phyloP scores from a whole-genome alignment of 2,329 filamentous ascomycete genomes.

The Cladobotryum protrusum region DNA sequence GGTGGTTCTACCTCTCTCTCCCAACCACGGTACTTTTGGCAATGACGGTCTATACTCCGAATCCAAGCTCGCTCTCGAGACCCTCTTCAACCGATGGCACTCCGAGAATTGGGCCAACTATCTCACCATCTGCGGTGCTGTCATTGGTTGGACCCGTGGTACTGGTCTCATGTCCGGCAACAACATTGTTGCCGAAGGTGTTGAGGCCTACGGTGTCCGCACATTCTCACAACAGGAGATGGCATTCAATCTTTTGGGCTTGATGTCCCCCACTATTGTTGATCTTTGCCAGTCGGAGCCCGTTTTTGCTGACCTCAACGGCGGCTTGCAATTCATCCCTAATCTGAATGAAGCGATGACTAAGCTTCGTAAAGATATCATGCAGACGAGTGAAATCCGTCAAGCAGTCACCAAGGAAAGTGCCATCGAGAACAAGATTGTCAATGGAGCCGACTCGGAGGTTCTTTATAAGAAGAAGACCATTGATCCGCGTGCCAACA shows the following conservation, averaged over 20 bases:
- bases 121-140: conserved; percentile 94
- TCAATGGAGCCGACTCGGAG: conserved; percentile 91
- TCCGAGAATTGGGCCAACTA: conserved; percentile 97
- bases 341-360: conserved; percentile 94
- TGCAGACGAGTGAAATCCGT: conserved; percentile 89
- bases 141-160: conserved; percentile 98
- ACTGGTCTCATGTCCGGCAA: conserved; percentile 97
- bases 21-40: conserved; percentile 97
- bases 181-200: conserved; percentile 94
- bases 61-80: conserved; percentile 94
- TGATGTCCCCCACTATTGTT: conserved; percentile 91
- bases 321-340: conserved; percentile 93
- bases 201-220: conserved; percentile 92
- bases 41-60: conserved; percentile 97
- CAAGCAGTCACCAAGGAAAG: conserved; percentile 93
- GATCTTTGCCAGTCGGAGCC: conserved; percentile 94
- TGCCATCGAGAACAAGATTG: conserved; percentile 91
- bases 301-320: conserved; percentile 95
- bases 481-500: conserved; percentile 89
- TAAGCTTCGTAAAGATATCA: conserved; percentile 86
- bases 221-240: conserved; percentile 99
- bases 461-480: conserved; percentile 90
- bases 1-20: conserved; percentile 90
- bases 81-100: conserved; percentile 96
- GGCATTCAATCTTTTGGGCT: conserved; percentile 95